Evolutionary conservation across 176 grass and related monocot genomes (phyloP), one percentile per base, ranked within the genome.

Genomic region (Phyllostachys edulis): DNA sequence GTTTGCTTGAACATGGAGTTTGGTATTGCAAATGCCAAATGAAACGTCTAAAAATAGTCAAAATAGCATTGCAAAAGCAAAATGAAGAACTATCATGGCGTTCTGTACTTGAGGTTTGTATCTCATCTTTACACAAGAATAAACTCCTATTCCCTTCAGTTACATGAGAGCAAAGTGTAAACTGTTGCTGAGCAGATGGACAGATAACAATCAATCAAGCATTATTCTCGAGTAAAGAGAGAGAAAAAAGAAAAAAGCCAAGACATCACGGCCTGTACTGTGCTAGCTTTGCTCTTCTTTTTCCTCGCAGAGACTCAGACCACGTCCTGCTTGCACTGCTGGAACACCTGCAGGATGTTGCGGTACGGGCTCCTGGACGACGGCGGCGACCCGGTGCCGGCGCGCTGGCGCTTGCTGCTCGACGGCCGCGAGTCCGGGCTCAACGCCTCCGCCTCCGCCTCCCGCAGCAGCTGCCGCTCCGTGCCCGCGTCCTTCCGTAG

Each of bases 271-370:
- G 77, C 82, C 63, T 76, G 77, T 80, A 63, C 52, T 39, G 11
- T 62, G 67, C 2, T 67, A 20, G 44, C 70, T 32, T n/a, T 14
- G 46, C 39, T 18, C 37, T 50, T 41, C 14, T 44, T 49, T 11
- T 17, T 36, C 56, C 15, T 21, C 2, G 5, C 12, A n/a, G 12
- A 21, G 26, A 1, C 0, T 76, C 64, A 85, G 11, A 74, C 50
- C 50, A 34, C 80, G 68, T 87, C 89, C 74, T 91, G 85, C 49
- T 73, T 92, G 80, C 90, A 89, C 76, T 86, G 90, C 75, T 92
- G 90, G 84, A 92, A 92, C 75, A 86, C 87, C 55, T 92, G 83
- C 21, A 92, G 57, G 46, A 92, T 86, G 54, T 84, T 92, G 75
- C 73, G 80, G 79, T 89, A 86, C 5, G 87, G 84, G 80, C 86